These are phyloP conservation scores for Entoloma clypeatum DNA, from an alignment of 1,284 basidiomycete species.

Conservation along the genomic window DNA sequence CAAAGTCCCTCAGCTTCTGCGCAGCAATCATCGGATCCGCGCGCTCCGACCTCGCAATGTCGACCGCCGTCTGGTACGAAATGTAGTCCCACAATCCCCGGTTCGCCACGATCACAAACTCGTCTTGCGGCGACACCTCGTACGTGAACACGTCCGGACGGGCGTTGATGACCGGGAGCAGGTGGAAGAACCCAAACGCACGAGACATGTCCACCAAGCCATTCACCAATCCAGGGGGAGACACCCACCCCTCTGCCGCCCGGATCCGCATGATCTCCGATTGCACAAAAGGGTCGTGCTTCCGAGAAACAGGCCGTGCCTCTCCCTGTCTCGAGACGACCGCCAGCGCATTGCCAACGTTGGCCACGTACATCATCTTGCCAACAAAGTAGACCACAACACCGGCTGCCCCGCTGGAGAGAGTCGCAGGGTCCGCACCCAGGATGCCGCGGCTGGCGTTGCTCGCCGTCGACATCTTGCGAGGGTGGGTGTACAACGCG, in stretches of 20 bases:
- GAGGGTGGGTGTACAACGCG: conserved; percentile 44
- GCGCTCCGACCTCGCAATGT: conserved; percentile 86
- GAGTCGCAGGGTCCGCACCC: conserved; percentile 40
- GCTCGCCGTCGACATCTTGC: conserved; percentile 72
- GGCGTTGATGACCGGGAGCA: conserved; percentile 89
- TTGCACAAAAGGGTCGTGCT: conserved; percentile 90
- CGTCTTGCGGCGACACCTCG: conserved; percentile 81
- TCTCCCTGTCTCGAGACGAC: conserved; percentile 85
- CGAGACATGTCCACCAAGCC: conserved; percentile 91
- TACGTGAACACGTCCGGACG: conserved; percentile 76
- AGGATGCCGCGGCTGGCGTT: conserved; percentile 35
- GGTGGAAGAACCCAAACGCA: conserved; percentile 92
- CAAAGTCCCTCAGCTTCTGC: conserved; percentile 95
- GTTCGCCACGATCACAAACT: conserved; percentile 97
- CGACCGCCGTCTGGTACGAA: conserved; percentile 94
- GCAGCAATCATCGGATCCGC: conserved; percentile 96
- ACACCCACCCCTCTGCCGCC: conserved; percentile 93
- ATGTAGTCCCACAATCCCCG: conserved; percentile 93
- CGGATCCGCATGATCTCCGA: conserved; percentile 86
- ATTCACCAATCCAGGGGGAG: conserved; percentile 90
- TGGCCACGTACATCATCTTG: conserved; percentile 85
- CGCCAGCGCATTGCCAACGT: conserved; percentile 86
- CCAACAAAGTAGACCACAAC: conserved; percentile 85
- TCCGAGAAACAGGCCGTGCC: conserved; percentile 73
- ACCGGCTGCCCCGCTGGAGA: conserved; percentile 80